Percentiles rank a stretch among this genome's conserved stretches.
Evolutionary conservation across 2,329 filamentous ascomycete species (phyloP).

Genomic region (Fusarium siculi): DNA sequence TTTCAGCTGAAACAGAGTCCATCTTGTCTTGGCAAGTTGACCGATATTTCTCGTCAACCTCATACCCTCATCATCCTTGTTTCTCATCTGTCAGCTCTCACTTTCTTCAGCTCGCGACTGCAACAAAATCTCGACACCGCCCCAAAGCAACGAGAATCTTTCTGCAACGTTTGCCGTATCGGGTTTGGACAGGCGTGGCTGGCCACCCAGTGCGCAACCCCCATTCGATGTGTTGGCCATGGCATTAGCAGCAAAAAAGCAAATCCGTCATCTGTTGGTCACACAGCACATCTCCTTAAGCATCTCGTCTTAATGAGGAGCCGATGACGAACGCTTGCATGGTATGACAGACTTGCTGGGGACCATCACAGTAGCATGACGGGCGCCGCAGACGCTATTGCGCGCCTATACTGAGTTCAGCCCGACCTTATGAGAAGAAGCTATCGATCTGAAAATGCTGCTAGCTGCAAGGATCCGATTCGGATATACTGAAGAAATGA

Average conservation of each 20-base stretch:
- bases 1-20: conserved; percentile 10
- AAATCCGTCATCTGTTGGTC: conserved; percentile 27
- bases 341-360: conserved; percentile 5
- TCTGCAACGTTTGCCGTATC: conserved; percentile 39
- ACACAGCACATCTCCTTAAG: conserved; percentile 9
- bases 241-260: conserved; percentile 32
- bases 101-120: conserved; percentile 21
- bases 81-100: conserved; percentile 22
- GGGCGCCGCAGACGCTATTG: conserved; percentile 6
- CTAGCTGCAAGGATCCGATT: conserved; percentile 27
- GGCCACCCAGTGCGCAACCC: conserved; percentile 13
- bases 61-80: conserved; percentile 22
- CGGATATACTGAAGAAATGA: conserved; percentile 28
- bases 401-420: conserved; percentile 19
- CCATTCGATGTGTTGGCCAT: conserved; percentile 18
- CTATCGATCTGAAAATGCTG: conserved; percentile 15
- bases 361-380: conserved; percentile 15
- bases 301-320: conserved; percentile 14
- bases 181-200: conserved; percentile 31
- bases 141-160: conserved; percentile 19
- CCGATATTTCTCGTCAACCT: conserved; percentile 13
- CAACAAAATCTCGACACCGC: conserved; percentile 15
- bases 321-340: conserved; percentile 33
- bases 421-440: conserved; percentile 8
- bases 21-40: conserved; percentile 8